Conservation (phyloP, 2,329 filamentous ascomycete genomes). For the Graphilbum ipis-grandicollis region DNA sequence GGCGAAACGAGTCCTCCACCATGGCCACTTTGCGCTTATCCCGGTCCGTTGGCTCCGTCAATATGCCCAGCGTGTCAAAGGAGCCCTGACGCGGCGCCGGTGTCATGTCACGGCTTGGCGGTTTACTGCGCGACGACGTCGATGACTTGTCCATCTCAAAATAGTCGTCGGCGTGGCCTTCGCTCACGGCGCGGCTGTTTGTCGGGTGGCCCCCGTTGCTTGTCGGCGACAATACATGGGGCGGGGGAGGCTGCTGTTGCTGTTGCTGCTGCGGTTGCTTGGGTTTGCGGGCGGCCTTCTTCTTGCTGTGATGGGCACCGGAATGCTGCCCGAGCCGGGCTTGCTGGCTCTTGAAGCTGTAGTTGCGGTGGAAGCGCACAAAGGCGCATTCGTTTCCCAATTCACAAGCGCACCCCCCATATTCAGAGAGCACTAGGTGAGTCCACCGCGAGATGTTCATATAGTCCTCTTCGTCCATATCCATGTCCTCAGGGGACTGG, state of each 20-base stretch:
- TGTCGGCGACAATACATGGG: conserved; percentile 39
- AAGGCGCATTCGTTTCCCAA: conserved; percentile 45
- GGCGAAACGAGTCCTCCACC: conserved; percentile 46
- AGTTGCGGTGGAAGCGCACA: conserved; percentile 42
- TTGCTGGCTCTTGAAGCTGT: conserved; percentile 27
- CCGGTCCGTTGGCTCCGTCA: conserved; percentile 47
- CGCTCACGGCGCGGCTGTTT: conserved; percentile 47
- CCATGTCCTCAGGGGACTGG: conserved; percentile 28
- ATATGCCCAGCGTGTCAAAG: conserved; percentile 39
- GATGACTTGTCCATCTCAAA: conserved; percentile 34
- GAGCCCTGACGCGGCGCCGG: conserved; percentile 39
- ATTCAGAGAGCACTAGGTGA: conserved; percentile 53
- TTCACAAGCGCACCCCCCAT: conserved; percentile 64
- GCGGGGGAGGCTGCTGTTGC: too few species aligned
- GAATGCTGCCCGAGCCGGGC: background rate
- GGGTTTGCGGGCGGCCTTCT: conserved; percentile 25
- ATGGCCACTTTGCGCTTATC: conserved; percentile 51
- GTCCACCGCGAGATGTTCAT: conserved; percentile 46
- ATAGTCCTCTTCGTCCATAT: conserved; percentile 43
- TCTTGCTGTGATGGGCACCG: conserved; percentile 24
- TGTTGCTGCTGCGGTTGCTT: too few species aligned
- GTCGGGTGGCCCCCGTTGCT: conserved; percentile 44
- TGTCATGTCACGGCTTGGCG: conserved; percentile 47
- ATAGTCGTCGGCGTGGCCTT: conserved; percentile 38
- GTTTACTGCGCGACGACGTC: conserved; percentile 42